Conservation (phyloP, 805 yeast genomes). For the Myxozyma lipomycoides region DNA sequence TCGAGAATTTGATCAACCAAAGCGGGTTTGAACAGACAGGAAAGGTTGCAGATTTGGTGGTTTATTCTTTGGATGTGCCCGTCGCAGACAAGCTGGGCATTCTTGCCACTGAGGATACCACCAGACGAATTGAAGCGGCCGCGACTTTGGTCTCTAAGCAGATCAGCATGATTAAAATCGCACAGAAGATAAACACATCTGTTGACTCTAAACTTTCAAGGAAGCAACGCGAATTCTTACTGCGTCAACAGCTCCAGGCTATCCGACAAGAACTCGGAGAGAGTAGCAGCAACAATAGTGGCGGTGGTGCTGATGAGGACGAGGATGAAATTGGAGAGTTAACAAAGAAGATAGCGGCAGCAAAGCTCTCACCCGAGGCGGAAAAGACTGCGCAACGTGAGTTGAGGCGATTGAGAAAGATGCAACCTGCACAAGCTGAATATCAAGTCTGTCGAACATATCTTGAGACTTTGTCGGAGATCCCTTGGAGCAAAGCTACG, state of each 20-base stretch:
- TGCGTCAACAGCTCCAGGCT: constrained; percentile 28
- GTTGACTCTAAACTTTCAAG: constrained; percentile 28
- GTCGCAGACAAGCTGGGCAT: constrained; percentile 33
- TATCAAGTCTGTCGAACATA: constrained; percentile 43
- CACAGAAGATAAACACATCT: constrained; percentile 30
- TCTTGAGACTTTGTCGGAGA: constrained; percentile 40
- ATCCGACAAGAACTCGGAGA: constrained; percentile 31
- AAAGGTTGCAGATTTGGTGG: constrained; percentile 37
- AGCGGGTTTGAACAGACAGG: constrained; percentile 31
- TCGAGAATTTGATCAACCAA: constrained; percentile 18
- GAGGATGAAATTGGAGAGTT: constrained; percentile 38
- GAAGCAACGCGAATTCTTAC: constrained; percentile 33
- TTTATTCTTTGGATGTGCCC: constrained; percentile 37
- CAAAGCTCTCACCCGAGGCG: constrained; percentile 30
- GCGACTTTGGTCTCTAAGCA: constrained; percentile 16
- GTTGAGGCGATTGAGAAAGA: constrained; percentile 38
- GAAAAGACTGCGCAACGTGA: constrained; percentile 39
- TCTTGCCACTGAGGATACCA: constrained; percentile 32
- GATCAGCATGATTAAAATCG: constrained; percentile 26
- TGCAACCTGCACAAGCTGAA: constrained; percentile 43
- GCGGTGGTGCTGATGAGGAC: constrained; percentile 32
- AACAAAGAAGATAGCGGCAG: constrained; percentile 30
- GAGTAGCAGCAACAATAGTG: constrained; percentile 27
- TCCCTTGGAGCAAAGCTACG: constrained; percentile 39
- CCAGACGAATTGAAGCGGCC: constrained; percentile 29